phyloP scores from a whole-genome alignment of 495 filamentous ascomycete genomes.

The Pseudevernia furfuracea region DNA sequence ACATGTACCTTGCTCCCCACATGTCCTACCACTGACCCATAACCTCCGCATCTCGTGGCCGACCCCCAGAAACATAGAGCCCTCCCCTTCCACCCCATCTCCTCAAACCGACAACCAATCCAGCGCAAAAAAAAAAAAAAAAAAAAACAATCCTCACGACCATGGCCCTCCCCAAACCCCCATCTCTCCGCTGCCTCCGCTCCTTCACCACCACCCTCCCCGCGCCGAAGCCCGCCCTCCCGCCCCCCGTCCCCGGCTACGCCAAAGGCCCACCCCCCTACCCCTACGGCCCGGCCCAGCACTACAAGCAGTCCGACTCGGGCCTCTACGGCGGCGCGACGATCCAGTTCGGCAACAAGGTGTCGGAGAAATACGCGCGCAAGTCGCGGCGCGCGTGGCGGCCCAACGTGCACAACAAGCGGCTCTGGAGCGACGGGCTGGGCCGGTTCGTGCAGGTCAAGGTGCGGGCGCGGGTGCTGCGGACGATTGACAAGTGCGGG shows the following conservation, averaged over 20 bases:
- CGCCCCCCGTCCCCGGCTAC: slow-evolving; percentile 2
- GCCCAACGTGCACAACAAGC: slow-evolving; percentile 76
- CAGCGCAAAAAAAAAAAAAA: too few species aligned
- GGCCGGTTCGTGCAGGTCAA: slow-evolving; percentile 59
- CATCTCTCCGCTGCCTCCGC: slow-evolving; percentile 9
- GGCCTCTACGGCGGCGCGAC: slow-evolving; percentile 74
- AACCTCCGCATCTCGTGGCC: background rate
- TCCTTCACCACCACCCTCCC: slow-evolving; percentile 10
- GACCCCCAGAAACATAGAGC: background rate
- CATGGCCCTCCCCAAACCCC: slow-evolving; percentile 5
- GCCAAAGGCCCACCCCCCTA: slow-evolving; percentile 54
- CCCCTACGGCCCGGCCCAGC: slow-evolving; percentile 66
- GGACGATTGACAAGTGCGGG: slow-evolving; percentile 80
- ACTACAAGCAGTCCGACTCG: slow-evolving; percentile 81
- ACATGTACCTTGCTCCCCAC: slow-evolving; percentile 23
- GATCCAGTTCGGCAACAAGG: slow-evolving; percentile 88
- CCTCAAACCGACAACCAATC: background rate
- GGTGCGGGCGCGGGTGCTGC: slow-evolving; percentile 66
- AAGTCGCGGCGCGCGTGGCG: slow-evolving; percentile 83
- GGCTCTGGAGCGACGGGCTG: slow-evolving; percentile 62
- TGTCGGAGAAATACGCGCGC: slow-evolving; percentile 64
- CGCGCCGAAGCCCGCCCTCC: background rate
- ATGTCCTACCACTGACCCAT: background rate
- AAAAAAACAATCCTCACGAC: background rate
- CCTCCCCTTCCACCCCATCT: background rate